Evolutionary conservation across 768 basidiomycete species (phyloP).

Genomic region (Steccherinum ochraceum): DNA sequence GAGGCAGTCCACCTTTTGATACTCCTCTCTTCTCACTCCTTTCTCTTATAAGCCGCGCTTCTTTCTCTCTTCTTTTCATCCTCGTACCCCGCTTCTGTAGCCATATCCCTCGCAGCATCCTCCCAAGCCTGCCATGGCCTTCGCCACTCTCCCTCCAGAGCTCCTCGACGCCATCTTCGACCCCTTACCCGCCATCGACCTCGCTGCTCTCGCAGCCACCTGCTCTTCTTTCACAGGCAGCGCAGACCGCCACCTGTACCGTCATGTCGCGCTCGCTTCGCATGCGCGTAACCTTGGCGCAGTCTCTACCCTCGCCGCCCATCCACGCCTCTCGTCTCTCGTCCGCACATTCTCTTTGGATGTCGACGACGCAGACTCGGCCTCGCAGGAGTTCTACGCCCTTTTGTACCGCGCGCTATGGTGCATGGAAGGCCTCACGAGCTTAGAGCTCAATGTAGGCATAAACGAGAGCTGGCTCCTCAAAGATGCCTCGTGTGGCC

Average conservation of each 20-base stretch:
- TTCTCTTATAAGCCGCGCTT: slow-evolving; percentile 8
- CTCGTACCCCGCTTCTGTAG: slow-evolving; percentile 7
- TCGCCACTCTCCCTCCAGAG: slow-evolving; percentile 50
- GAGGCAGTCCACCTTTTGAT: not conserved
- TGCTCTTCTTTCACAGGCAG: slow-evolving; percentile 35
- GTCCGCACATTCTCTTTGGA: slow-evolving; percentile 60
- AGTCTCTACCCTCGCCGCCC: slow-evolving; percentile 49
- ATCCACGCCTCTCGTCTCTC: slow-evolving; percentile 49
- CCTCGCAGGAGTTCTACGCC: slow-evolving; percentile 35
- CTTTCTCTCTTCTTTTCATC: not conserved
- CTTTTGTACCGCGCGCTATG: slow-evolving; percentile 47
- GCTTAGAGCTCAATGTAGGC: slow-evolving; percentile 48
- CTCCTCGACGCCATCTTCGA: slow-evolving; percentile 50
- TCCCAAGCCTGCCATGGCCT: slow-evolving; percentile 35
- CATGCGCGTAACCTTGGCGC: slow-evolving; percentile 39
- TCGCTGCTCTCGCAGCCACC: slow-evolving; percentile 44
- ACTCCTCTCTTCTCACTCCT: not conserved
- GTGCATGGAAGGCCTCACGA: slow-evolving; percentile 54
- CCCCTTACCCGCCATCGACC: slow-evolving; percentile 27
- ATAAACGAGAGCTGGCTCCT: slow-evolving; percentile 51
- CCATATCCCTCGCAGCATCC: not conserved
- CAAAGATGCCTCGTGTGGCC: slow-evolving; percentile 11
- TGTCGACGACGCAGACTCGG: slow-evolving; percentile 29
- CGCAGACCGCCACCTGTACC: slow-evolving; percentile 60
- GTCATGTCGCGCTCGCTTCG: slow-evolving; percentile 42